Conservation (phyloP, 768 basidiomycete genomes). For the Rhodotorula taiwanensis region DNA sequence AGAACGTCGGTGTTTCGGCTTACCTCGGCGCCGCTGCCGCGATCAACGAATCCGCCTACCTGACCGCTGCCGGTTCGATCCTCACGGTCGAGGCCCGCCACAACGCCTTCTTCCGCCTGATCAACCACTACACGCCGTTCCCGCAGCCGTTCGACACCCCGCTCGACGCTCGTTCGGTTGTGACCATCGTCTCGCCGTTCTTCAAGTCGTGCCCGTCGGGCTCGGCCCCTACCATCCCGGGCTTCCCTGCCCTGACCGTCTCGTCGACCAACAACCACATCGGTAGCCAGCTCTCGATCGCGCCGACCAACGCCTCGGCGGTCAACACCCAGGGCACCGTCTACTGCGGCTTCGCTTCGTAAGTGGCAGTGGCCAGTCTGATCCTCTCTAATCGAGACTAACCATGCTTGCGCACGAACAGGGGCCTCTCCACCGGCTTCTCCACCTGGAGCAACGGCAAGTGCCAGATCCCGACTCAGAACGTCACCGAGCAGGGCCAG, state of each 20-base stretch:
- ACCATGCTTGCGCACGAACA: background rate
- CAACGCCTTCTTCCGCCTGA: slow-evolving; percentile 33
- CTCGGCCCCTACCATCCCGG: slow-evolving; percentile 51
- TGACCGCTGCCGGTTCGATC: slow-evolving; percentile 57
- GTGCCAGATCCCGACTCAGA: slow-evolving; percentile 19
- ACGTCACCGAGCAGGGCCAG: slow-evolving; percentile 24
- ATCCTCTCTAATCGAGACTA: no score
- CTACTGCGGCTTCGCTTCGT: slow-evolving; percentile 35
- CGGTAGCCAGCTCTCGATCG: slow-evolving; percentile 42
- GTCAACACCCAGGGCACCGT: slow-evolving; percentile 1
- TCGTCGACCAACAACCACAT: slow-evolving; percentile 41
- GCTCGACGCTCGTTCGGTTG: slow-evolving; percentile 59
- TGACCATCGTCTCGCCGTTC: slow-evolving; percentile 41
- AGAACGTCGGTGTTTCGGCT: slow-evolving; percentile 14
- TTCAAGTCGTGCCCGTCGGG: slow-evolving; percentile 53
- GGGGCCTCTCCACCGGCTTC: slow-evolving; percentile 24
- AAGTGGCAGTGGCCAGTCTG: background rate
- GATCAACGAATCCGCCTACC: slow-evolving; percentile 44
- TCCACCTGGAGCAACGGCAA: slow-evolving; percentile 10
- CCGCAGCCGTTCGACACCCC: slow-evolving; percentile 52
- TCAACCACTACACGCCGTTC: slow-evolving; percentile 55
- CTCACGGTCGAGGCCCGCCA: slow-evolving; percentile 53
- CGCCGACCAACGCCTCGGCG: slow-evolving; percentile 12
- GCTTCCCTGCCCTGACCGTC: slow-evolving; percentile 51
- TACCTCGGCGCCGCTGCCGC: slow-evolving; percentile 48